A percentile compares a stretch with the other conserved stretches of the same genome.
Evolutionary conservation across 164 flowering plant species (phyloP).

Genomic region (Echeveria elegans): DNA sequence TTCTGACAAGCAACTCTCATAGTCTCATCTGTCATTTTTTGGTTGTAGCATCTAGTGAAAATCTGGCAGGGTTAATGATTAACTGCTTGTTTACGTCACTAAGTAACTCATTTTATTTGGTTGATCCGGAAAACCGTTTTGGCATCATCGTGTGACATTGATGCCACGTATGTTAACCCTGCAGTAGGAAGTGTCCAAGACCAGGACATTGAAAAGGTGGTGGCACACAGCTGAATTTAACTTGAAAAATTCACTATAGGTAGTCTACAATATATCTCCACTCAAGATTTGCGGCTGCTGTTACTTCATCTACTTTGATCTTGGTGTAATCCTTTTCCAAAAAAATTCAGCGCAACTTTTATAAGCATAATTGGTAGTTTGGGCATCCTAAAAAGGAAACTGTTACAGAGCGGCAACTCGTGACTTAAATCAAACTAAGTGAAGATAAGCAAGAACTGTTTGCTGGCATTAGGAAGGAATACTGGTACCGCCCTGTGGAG

Average conservation of each 20-base stretch:
- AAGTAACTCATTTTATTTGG: conserved; percentile 14
- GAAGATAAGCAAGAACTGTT: background rate
- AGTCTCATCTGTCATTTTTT: too few species aligned
- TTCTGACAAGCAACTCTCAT: background rate
- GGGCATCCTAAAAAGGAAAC: background rate
- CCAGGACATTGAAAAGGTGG: conserved; percentile 18
- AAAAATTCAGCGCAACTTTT: background rate
- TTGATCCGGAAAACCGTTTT: conserved; percentile 40
- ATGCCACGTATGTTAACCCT: conserved; percentile 21
- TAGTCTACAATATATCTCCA: background rate
- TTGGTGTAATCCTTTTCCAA: background rate
- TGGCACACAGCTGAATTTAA: conserved; percentile 16
- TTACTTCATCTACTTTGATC: background rate
- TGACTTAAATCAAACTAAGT: background rate
- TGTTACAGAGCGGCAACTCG: background rate
- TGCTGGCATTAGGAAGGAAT: background rate
- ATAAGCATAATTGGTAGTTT: background rate
- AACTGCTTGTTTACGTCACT: conserved; percentile 6
- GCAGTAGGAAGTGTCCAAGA: conserved; percentile 22
- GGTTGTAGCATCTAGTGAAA: too few species aligned
- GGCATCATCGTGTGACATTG: conserved; percentile 34
- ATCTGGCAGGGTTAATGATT: background rate
- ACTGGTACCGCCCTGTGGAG: background rate
- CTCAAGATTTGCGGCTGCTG: background rate
- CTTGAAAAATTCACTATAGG: conserved; percentile 7